phyloP scores from a whole-genome alignment of 495 filamentous ascomycete species.

The Hypoxylon lienhwacheense region DNA sequence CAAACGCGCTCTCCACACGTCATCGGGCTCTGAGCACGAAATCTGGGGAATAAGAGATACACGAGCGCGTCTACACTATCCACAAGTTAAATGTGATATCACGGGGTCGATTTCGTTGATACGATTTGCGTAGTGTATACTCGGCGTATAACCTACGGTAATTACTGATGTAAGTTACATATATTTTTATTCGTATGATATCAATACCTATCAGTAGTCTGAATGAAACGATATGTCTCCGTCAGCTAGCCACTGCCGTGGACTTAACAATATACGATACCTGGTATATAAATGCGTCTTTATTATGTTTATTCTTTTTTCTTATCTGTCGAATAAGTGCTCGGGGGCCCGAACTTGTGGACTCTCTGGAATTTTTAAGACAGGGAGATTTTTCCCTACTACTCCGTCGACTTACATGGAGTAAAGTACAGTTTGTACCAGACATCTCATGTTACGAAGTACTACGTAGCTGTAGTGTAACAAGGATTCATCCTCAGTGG shows the following conservation, averaged over 20 bases:
- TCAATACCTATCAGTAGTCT: no score
- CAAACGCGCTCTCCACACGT: conserved; percentile 3
- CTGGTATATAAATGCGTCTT: conserved; percentile 23
- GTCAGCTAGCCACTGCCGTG: conserved; percentile 5
- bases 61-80: no score
- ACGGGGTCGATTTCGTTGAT: no score
- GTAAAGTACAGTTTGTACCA: no score
- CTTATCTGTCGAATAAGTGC: conserved; percentile 27
- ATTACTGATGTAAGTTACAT: no score
- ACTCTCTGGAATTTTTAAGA: no score
- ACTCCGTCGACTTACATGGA: no score
- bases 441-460: conserved; percentile 23
- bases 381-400: no score
- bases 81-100: no score
- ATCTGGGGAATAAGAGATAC: not conserved
- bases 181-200: no score
- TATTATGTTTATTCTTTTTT: conserved; percentile 13
- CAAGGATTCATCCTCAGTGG: conserved; percentile 37
- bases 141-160: no score
- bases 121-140: no score
- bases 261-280: conserved; percentile 2
- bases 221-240: not conserved
- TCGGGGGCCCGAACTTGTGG: conserved; percentile 21
- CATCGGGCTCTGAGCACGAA: not conserved
- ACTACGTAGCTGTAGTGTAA: conserved; percentile 34